Evolutionary conservation across 176 grass and related monocot species (phyloP).

Genomic region (Aegilops bicornis): DNA sequence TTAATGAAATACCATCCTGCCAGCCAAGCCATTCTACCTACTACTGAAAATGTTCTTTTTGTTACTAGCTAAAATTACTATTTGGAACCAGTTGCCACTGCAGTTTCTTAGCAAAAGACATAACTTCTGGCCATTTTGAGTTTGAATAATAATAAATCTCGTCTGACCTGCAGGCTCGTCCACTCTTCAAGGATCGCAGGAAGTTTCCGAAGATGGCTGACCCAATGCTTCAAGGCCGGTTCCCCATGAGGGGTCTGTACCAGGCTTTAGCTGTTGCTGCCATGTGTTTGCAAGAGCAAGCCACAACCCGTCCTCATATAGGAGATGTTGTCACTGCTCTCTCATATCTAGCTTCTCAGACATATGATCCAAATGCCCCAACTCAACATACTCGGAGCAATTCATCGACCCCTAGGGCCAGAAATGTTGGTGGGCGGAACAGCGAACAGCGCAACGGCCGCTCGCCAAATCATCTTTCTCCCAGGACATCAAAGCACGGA

Average conservation of each 20-base stretch:
- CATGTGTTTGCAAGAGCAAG: conserved; percentile 99
- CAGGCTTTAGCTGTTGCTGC: conserved; percentile 96
- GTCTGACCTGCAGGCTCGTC: conserved; percentile 79
- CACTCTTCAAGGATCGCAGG: conserved; percentile 91
- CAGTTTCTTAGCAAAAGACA: neutral
- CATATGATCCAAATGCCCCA: conserved; percentile 75
- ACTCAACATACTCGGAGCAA: conserved; percentile 48
- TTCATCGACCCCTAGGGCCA: conserved; percentile 65
- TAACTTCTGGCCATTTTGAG: neutral
- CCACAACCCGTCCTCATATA: conserved; percentile 84
- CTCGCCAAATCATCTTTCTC: conserved; percentile 76
- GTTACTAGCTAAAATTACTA: neutral
- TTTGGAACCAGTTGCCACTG: neutral
- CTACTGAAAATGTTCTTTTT: neutral
- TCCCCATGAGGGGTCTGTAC: conserved; percentile 92
- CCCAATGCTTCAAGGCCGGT: conserved; percentile 74
- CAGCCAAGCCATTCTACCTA: neutral
- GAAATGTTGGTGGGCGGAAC: conserved; percentile 37
- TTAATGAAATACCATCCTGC: neutral
- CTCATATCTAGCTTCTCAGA: conserved; percentile 95
- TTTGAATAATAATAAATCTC: conserved; percentile 26
- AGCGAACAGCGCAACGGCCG: conserved; percentile 30
- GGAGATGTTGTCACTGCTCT: conserved; percentile 97
- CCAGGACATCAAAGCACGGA: conserved; percentile 42
- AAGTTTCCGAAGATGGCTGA: conserved; percentile 97